Conservation (phyloP, 305 asterid species). For the Stenogyne calaminthoides region DNA sequence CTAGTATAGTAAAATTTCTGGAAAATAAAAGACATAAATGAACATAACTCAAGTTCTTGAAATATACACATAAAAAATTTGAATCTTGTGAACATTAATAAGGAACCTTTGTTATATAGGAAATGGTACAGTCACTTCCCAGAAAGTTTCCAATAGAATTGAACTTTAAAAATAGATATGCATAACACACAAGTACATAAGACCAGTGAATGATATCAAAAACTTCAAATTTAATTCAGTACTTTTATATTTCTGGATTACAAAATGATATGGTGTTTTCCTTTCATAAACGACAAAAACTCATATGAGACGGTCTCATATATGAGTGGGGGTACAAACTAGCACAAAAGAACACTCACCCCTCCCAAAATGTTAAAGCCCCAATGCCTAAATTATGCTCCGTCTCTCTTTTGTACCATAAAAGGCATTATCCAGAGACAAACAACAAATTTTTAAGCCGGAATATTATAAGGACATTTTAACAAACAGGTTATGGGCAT, state of each 20-base stretch:
- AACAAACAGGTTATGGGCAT: conserved; percentile 32
- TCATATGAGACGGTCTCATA: too few relatives aligned
- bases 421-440: neutral
- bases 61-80: neutral
- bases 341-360: too few relatives aligned
- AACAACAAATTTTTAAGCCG: neutral
- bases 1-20: conserved; percentile 42
- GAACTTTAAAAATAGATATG: neutral
- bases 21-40: conserved; percentile 11
- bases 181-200: neutral
- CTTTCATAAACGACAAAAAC: too few relatives aligned
- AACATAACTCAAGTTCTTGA: neutral
- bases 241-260: neutral
- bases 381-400: too few relatives aligned
- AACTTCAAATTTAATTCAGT: neutral
- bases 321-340: too few relatives aligned
- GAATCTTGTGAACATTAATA: neutral
- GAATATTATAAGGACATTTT: conserved; percentile 23
- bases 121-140: neutral
- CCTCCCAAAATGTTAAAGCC: too few relatives aligned
- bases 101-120: neutral
- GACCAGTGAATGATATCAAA: conserved; percentile 1
- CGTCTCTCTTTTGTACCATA: too few relatives aligned
- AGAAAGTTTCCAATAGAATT: neutral
- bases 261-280: neutral